Evolutionary conservation across 805 yeast genomes (phyloP).

Genomic region (Cyberlindnera suaveolens): DNA sequence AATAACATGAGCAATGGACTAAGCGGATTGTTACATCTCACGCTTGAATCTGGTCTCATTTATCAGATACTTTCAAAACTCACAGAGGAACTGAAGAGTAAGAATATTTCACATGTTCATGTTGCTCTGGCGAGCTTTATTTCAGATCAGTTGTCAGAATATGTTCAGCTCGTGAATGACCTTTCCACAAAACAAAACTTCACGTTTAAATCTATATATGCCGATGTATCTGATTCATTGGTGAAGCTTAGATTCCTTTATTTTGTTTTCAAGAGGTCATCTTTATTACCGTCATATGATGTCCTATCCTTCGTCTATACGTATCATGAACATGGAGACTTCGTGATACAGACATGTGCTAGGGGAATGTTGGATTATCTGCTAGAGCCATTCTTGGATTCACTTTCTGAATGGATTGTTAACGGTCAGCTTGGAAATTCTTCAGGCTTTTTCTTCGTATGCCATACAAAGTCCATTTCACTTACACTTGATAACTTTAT

Average conservation of each 20-base stretch:
- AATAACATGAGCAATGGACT: constrained; percentile 46
- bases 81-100: constrained; percentile 24
- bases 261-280: constrained; percentile 33
- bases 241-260: constrained; percentile 52
- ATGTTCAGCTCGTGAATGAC: constrained; percentile 37
- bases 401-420: constrained; percentile 60
- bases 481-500: neutral
- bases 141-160: constrained; percentile 34
- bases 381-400: constrained; percentile 53
- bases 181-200: constrained; percentile 33
- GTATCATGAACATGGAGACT: constrained; percentile 60
- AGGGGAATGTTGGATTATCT: constrained; percentile 37
- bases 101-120: constrained; percentile 43
- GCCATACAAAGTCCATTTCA: neutral
- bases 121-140: constrained; percentile 54
- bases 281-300: constrained; percentile 36
- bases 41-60: constrained; percentile 69
- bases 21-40: constrained; percentile 45
- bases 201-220: constrained; percentile 25
- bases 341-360: constrained; percentile 38
- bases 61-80: constrained; percentile 39
- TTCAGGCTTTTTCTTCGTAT: constrained; percentile 49
- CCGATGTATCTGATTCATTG: constrained; percentile 43
- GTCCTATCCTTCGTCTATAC: constrained; percentile 47
- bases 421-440: constrained; percentile 55